Evolutionary conservation across 257 asterid genomes (phyloP), one percentile per base, ranked within the genome.

Genomic region (Solanum habrochaites): DNA sequence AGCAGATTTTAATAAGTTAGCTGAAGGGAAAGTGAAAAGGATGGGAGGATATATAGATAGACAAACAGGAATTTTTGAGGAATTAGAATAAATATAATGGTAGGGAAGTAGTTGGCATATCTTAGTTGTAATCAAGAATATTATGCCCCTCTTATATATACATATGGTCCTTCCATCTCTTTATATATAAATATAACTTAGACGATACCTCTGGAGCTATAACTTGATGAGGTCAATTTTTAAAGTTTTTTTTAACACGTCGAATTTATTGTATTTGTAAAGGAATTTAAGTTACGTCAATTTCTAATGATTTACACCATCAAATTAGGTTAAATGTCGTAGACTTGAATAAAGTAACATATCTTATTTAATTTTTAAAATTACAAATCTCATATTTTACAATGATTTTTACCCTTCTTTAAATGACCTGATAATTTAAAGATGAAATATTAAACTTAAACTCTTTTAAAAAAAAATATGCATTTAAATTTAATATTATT

Each of bases 51-150:
- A 25, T 45, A 78, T 78, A 78, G 84, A 78, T 16, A 80, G 85
- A 80, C 67, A 80, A 80, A 80, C 14, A 29, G 31, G 40, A 84
- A 66, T 40, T 16, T 66, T 66, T 83, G 42, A 64, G 40, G 31
- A 83, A 15, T 7, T 21, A 83, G 62, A 84, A 66, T 84, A 84
- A 84, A 66, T 62, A 84, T 31, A 66, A 75, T 84, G 31, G 86
- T 60, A 70, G 86, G 77, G 86, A 40, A 66, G 75, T 84, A 84
- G 86, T 70, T 66, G 80, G 86, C 86, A 84, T 84, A 84, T 84
- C 86, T 84, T 84, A 84, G 86, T 84, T 84, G 80, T 84, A 47
- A 80, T 47, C 16, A 80, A 80, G 67, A 80, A 80, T 47, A 80
- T 80, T 47, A 47, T 80, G 85, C 67, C 67, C 67, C 67, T 47